Conservation (phyloP, 768 basidiomycete species). For the Suillus subalutaceus region DNA sequence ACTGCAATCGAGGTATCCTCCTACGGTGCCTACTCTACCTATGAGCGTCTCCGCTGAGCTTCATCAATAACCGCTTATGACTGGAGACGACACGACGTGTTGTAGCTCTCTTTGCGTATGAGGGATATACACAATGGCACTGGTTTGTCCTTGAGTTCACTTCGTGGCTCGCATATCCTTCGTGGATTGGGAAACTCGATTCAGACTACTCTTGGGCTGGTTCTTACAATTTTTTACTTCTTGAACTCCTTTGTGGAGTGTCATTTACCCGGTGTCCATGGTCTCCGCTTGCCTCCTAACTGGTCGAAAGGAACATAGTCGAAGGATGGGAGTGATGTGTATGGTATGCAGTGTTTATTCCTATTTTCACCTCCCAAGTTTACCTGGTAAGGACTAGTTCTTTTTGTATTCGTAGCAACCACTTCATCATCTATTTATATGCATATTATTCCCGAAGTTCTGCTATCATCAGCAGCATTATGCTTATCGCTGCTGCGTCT, state of each 20-base stretch:
- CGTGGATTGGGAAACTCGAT: conserved; percentile 31
- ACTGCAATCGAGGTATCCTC: not conserved
- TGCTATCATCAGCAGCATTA: not conserved
- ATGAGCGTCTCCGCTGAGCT: not conserved
- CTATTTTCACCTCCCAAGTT: not conserved
- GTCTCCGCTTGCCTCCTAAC: not conserved
- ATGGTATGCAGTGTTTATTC: not conserved
- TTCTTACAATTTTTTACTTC: conserved; percentile 10
- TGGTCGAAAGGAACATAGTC: not conserved
- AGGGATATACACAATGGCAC: conserved; percentile 15
- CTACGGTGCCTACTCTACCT: not conserved
- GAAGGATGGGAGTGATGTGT: not conserved
- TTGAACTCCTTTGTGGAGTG: conserved; percentile 13
- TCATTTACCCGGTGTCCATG: conserved; percentile 12
- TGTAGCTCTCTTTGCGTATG: conserved; percentile 19
- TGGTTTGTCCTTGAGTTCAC: conserved; percentile 29
- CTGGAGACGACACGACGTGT: not conserved
- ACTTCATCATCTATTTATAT: not conserved
- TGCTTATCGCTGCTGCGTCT: not conserved
- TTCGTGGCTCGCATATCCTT: conserved; percentile 26
- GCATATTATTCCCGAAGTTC: too few relatives aligned
- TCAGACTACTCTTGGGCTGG: conserved; percentile 32
- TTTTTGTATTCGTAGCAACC: too few relatives aligned
- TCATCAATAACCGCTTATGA: not conserved
- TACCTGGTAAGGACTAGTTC: not conserved